Base-by-base conservation (phyloP, 176 grass and related monocot species). In the Cymbopogon citratus region DNA sequence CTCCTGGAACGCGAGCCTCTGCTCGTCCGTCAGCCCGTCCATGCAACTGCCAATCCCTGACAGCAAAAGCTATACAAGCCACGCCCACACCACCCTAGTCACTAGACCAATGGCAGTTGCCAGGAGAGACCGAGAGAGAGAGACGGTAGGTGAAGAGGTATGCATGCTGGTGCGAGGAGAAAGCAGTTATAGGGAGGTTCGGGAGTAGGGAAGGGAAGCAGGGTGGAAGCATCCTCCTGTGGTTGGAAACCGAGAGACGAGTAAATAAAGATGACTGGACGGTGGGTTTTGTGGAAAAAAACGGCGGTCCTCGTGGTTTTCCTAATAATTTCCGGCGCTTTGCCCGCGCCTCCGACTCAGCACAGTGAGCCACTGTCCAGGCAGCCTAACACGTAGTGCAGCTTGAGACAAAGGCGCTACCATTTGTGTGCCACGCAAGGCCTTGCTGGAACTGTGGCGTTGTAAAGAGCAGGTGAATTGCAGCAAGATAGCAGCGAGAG, bases 1-100 rank as follows among this genome's bases (percentile, higher is more conserved):
- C 79, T 97, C 89, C 76, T 51, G 71, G 46, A 94, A 84, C n/a
- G 90, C 91, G 6, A 66, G 40, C 71, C 89, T 91, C 83, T 93
- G 89, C 59, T 93, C 94, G 25, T 71, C 52, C 8, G 91, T 91
- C 69, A 94, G 78, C 73, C 19, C 81, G 71, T 91, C 89, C 89
- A 91, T 91, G 84, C 63, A 77, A 16, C 33, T 43, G 7, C 15
- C 24, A 60, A n/a, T 7, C 83, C 14, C 9, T 11, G 18, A 26
- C 12, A 45, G 2, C 63, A 19, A 14, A 45, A 54, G 40, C 18
- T 19, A 9, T 18, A 26, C 8, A 16, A 57, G 35, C 35, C 12
- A 35, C 85, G 43, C 77, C 18, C 1, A 7, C 16, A 7, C 7
- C 19, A 59, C 54, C n/a, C n/a, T 51, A 0, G 48, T 51, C 48